Base-by-base conservation (phyloP, 106 monocot genomes). In the Dioscorea dumetorum region DNA sequence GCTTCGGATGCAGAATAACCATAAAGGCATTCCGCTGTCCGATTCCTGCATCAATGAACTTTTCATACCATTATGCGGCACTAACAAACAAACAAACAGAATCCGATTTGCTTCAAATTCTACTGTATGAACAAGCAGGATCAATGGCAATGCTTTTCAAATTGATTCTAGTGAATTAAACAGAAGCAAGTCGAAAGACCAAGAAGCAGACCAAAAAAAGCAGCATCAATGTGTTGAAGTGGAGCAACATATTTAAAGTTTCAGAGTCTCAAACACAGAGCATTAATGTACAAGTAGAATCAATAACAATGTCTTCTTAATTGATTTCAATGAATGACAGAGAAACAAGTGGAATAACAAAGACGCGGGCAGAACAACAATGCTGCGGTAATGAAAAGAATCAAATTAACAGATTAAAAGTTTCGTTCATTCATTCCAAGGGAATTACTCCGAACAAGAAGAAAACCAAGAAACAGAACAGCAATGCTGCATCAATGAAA, bases 1-100 rank as follows among this genome's bases (percentile, higher is more conserved):
- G 64, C 64, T 64, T 64, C 97, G 32, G 86, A 74, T 69, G 82
- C 32, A 35, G 64, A 35, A 35, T 64, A 64, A 13, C 64, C 64
- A 34, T 64, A 64, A 13, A 64, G 35, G 41, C 41, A 16, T 19
- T 64, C 64, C 17, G 33, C 33, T 17, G 64, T 64, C 0, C 3
- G 33, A 35, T 64, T 64, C 64, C 64, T 64, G 18, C 33, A 41
- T 6, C n/a, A 41, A 53, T 53, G 53, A 53, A 53, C 14, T 16
- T 53, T 53, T n/a, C n/a, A n/a, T n/a, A n/a, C 17, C 17, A 10
- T 2, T 53, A 13, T 16, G 14, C 14, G 53, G 5, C 9, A 5
- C 14, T 3, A 16, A 53, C 53, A 53, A 13, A 53, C 53, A 10
- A 4, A 53, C 3, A 3, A 16, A 12, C 9, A 16, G 53, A 53